These are phyloP conservation scores for Casuarina cunninghamiana DNA, from an alignment of 306 rosid species.

Conservation along the genomic window DNA sequence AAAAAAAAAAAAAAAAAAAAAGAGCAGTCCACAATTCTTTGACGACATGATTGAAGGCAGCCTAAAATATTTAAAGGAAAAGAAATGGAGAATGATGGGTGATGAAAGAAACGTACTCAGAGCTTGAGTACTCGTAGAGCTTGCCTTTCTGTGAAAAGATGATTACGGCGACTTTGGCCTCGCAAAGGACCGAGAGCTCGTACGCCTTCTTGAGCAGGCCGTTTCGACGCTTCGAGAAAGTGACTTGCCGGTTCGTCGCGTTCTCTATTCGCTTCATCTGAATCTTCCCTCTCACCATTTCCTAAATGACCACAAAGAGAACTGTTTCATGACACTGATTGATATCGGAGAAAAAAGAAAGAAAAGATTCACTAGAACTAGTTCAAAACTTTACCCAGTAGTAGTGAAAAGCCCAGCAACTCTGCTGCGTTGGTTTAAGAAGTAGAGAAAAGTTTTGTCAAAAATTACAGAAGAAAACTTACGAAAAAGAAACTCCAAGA, in stretches of 20 bases:
- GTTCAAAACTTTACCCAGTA: constrained; percentile 6
- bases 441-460: neutral
- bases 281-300: constrained; percentile 72
- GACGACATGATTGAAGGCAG: neutral
- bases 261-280: constrained; percentile 62
- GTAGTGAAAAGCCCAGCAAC: constrained; percentile 1
- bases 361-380: neutral
- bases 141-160: constrained; percentile 67
- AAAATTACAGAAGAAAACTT: neutral
- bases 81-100: neutral
- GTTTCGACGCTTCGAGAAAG: constrained; percentile 58
- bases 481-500: neutral
- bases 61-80: neutral
- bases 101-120: constrained; percentile 49
- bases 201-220: constrained; percentile 68
- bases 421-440: neutral
- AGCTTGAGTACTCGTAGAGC: constrained; percentile 56
- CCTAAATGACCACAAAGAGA: constrained; percentile 5
- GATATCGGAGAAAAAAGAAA: neutral
- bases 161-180: constrained; percentile 58
- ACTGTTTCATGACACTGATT: neutral
- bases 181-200: constrained; percentile 72
- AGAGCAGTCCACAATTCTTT: neutral
- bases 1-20: neutral
- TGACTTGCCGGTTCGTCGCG: constrained; percentile 55